Evolutionary conservation across 306 rosid genomes (phyloP).

Genomic region (Corylus americana): DNA sequence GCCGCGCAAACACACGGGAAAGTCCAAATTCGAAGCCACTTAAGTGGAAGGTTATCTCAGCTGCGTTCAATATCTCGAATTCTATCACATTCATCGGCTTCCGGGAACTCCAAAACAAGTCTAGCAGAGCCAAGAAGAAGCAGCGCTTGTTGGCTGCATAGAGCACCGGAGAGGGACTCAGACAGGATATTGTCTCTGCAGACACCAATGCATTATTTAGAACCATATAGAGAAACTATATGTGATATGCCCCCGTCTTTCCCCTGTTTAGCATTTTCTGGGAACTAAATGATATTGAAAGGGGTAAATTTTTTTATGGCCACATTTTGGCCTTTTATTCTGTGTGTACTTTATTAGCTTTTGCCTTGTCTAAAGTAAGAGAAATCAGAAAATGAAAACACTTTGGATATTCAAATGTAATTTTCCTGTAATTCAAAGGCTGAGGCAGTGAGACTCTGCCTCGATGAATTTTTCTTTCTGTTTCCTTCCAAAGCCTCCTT

Average conservation of each 20-base stretch:
- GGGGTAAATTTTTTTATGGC: neutral
- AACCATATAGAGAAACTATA: constrained; percentile 31
- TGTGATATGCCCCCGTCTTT: constrained; percentile 16
- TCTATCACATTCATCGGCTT: constrained; percentile 21
- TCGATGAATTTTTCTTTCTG: neutral
- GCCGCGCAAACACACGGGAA: constrained; percentile 39
- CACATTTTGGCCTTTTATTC: neutral
- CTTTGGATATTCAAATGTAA: neutral
- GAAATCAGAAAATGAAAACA: neutral
- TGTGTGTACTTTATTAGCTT: neutral
- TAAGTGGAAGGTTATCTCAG: constrained; percentile 30
- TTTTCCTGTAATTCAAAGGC: neutral
- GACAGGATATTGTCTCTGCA: constrained; percentile 73
- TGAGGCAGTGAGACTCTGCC: neutral
- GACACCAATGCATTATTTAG: constrained; percentile 45
- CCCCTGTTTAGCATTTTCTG: constrained; percentile 7
- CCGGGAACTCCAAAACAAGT: constrained; percentile 28
- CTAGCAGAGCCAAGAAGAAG: constrained; percentile 24
- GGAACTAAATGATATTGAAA: constrained; percentile 4
- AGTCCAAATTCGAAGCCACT: constrained; percentile 39
- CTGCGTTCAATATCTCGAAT: constrained; percentile 32
- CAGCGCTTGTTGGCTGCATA: constrained; percentile 46
- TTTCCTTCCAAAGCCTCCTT: no score
- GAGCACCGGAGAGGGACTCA: constrained; percentile 52
- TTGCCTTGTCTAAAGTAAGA: neutral